These are phyloP conservation scores for Phlebopus sp. DNA, from an alignment of 1,284 basidiomycete species.

Conservation along the genomic window DNA sequence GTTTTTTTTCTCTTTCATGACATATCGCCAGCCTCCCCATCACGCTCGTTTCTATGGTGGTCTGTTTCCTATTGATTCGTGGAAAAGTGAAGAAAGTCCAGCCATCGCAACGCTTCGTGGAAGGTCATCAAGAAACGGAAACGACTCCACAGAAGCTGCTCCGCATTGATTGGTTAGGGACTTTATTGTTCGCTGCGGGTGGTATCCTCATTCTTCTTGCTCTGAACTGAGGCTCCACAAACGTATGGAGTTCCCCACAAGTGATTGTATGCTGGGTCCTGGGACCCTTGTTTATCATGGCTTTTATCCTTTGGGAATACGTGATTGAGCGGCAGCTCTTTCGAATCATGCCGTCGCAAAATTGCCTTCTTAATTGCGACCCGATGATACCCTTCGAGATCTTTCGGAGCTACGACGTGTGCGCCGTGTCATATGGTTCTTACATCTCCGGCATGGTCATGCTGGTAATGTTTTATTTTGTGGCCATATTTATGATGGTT, in stretches of 20 bases:
- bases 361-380: conserved; percentile 28
- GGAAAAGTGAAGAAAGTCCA: conserved; percentile 31
- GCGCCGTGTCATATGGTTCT: conserved; percentile 33
- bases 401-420: conserved; percentile 31
- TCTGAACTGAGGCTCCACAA: conserved; percentile 29
- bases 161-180: conserved; percentile 41
- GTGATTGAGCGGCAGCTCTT: conserved; percentile 28
- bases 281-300: conserved; percentile 28
- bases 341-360: conserved; percentile 5
- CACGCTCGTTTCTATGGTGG: conserved; percentile 33
- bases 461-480: conserved; percentile 45
- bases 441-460: conserved; percentile 42
- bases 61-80: conserved; percentile 38
- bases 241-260: conserved; percentile 22
- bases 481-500: conserved; percentile 43
- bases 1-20: neutral
- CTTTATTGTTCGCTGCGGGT: conserved; percentile 32
- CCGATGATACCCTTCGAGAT: conserved; percentile 38
- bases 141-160: conserved; percentile 31
- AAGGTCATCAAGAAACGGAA: conserved; percentile 9
- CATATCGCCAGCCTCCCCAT: conserved; percentile 8
- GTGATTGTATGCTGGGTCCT: conserved; percentile 33
- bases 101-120: conserved; percentile 12
- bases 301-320: conserved; percentile 33
- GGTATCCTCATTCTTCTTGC: conserved; percentile 31